These are phyloP conservation scores for Tulasnella calospora DNA, from an alignment of 768 basidiomycete genomes.

Conservation along the genomic window DNA sequence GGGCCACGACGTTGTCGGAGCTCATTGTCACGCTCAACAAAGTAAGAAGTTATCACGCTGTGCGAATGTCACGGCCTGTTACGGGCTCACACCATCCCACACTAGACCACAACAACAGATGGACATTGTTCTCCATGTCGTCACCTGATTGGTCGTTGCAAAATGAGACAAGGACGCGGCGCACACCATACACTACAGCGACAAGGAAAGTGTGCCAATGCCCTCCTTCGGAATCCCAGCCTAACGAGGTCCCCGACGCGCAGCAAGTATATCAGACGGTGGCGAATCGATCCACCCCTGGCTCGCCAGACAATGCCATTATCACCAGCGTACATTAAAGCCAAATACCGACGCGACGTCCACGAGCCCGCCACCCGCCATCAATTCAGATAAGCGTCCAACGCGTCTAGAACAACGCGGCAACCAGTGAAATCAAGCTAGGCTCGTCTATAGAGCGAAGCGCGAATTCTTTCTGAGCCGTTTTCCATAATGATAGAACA, in stretches of 20 bases:
- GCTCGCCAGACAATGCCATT: neutral
- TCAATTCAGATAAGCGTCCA: neutral
- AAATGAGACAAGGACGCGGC: neutral
- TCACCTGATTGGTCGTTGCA: neutral
- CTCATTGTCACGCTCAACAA: neutral
- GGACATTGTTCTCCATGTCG: neutral
- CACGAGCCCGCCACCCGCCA: neutral
- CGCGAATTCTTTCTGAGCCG: conserved; percentile 25
- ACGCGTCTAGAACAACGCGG: neutral
- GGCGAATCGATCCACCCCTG: too few relatives aligned
- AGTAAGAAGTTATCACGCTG: neutral
- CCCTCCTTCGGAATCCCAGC: neutral
- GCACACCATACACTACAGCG: neutral
- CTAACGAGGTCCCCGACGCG: neutral
- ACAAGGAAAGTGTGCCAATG: neutral
- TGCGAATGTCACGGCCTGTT: neutral
- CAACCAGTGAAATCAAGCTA: neutral
- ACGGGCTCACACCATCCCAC: neutral
- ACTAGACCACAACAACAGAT: neutral
- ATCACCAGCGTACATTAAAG: neutral
- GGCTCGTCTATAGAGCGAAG: conserved; percentile 5
- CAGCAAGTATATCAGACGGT: neutral
- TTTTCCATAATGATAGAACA: conserved; percentile 34
- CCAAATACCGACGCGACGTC: neutral
- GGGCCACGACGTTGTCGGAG: neutral